These are phyloP conservation scores for Aspergillus leporis DNA, from an alignment of 495 filamentous ascomycete species.

Conservation along the genomic window DNA sequence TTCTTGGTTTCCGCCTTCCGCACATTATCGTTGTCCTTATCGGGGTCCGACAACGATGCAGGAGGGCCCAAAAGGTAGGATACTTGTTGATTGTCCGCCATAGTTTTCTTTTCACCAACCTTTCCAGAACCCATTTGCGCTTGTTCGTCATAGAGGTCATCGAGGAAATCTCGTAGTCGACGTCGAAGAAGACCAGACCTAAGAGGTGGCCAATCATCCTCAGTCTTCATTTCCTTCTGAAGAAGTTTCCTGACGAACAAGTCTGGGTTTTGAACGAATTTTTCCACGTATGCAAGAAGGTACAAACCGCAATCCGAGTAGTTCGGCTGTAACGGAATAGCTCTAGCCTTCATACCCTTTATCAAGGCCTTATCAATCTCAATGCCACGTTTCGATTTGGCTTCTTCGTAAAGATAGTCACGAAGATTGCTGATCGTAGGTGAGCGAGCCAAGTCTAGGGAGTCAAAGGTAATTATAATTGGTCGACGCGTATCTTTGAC, in stretches of 20 bases:
- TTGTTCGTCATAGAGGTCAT: conserved; percentile 50
- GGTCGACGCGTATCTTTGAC: conserved; percentile 45
- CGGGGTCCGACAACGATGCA: background rate
- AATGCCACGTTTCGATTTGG: conserved; percentile 63
- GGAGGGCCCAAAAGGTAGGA: conserved; percentile 36
- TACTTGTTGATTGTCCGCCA: conserved; percentile 37
- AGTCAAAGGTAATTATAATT: conserved; percentile 87
- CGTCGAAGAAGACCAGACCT: conserved; percentile 51
- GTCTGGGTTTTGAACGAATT: conserved; percentile 72
- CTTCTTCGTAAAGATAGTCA: conserved; percentile 75
- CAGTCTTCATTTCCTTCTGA: conserved; percentile 42
- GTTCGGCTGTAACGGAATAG: conserved; percentile 79
- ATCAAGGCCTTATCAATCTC: conserved; percentile 51
- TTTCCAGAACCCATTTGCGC: conserved; percentile 24
- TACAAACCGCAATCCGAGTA: conserved; percentile 88
- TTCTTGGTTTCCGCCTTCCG: background rate
- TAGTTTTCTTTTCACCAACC: conserved; percentile 11
- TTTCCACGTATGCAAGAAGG: conserved; percentile 77
- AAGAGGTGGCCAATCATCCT: conserved; percentile 57
- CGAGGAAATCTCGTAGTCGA: conserved; percentile 53
- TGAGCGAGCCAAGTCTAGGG: conserved; percentile 63
- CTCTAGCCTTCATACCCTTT: conserved; percentile 66
- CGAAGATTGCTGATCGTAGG: conserved; percentile 65
- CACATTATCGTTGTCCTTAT: background rate
- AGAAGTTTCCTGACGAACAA: conserved; percentile 60